Conservation (phyloP, 345 rosid species). For the Mallotus nudiflorus region DNA sequence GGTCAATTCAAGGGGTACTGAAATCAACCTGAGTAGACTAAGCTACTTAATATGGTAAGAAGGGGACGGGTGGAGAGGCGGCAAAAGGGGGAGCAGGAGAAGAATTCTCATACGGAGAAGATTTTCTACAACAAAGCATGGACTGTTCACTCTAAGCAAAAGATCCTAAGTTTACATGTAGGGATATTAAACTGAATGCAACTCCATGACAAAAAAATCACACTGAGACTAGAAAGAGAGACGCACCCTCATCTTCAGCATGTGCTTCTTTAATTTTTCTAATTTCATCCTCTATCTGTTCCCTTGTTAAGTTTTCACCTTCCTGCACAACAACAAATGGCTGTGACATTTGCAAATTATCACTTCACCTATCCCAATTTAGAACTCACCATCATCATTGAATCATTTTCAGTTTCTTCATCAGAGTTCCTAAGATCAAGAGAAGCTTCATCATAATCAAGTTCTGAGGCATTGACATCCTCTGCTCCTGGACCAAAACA, state of each 20-base stretch:
- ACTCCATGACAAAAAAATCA: not conserved
- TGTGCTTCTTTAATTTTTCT: slow-evolving; percentile 78
- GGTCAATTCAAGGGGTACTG: not conserved
- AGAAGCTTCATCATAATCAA: slow-evolving; percentile 68
- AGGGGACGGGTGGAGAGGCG: not conserved
- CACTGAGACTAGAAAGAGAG: not conserved
- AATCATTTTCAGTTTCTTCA: slow-evolving; percentile 77
- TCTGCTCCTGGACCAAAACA: slow-evolving; percentile 40
- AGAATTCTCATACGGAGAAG: not conserved
- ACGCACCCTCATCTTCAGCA: slow-evolving; percentile 87
- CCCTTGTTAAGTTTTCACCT: slow-evolving; percentile 70
- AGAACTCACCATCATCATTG: slow-evolving; percentile 70
- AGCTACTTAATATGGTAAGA: not conserved
- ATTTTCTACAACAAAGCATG: not conserved
- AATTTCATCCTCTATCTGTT: slow-evolving; percentile 78
- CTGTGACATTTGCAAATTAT: not conserved
- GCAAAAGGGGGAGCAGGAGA: not conserved
- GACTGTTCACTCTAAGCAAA: not conserved
- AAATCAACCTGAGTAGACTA: not conserved
- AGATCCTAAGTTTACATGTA: not conserved
- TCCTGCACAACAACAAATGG: slow-evolving; percentile 52
- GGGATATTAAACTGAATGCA: not conserved
- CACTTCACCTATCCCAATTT: not conserved
- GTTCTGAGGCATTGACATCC: slow-evolving; percentile 33
- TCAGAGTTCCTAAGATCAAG: slow-evolving; percentile 59